These are phyloP conservation scores for Castanospermum australe DNA, from an alignment of 306 rosid species.

Conservation along the genomic window DNA sequence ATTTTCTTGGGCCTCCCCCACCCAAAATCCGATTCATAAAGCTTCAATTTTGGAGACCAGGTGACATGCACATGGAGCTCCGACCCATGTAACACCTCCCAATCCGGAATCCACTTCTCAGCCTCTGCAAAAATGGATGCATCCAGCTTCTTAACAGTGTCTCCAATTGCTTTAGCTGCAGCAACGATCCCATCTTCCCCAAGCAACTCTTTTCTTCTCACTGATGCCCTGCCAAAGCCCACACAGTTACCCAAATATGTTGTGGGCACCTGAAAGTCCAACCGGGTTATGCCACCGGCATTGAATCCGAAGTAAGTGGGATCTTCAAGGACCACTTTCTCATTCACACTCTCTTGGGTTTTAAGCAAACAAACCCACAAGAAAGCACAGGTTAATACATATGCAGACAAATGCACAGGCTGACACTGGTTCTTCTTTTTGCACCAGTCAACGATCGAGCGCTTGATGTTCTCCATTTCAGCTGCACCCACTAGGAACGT, in stretches of 20 bases:
- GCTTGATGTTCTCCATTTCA: conserved; percentile 36
- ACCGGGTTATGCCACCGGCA: conserved; percentile 52
- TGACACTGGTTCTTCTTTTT: conserved; percentile 10
- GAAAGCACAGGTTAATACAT: conserved; percentile 45
- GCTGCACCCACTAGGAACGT: conserved; percentile 28
- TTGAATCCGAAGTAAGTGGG: conserved; percentile 43
- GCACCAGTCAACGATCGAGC: conserved; percentile 25
- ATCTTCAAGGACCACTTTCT: not conserved
- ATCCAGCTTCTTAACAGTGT: conserved; percentile 39
- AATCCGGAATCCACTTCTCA: conserved; percentile 48
- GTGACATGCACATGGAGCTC: conserved; percentile 33
- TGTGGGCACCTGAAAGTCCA: conserved; percentile 19
- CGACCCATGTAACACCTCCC: conserved; percentile 40
- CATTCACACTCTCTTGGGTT: conserved; percentile 3
- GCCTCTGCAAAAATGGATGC: conserved; percentile 32
- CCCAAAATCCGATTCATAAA: conserved; percentile 55
- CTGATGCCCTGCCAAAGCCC: conserved; percentile 40
- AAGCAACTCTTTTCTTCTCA: conserved; percentile 13
- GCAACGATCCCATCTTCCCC: conserved; percentile 43
- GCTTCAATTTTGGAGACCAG: conserved; percentile 60
- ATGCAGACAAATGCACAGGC: conserved; percentile 41
- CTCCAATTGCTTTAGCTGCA: conserved; percentile 45
- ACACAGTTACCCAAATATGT: conserved; percentile 47
- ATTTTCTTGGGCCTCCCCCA: conserved; percentile 47
- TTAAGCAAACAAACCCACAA: conserved; percentile 49